phyloP scores from a whole-genome alignment of 768 basidiomycete species.

The Leucosporidium creatinivorum region DNA sequence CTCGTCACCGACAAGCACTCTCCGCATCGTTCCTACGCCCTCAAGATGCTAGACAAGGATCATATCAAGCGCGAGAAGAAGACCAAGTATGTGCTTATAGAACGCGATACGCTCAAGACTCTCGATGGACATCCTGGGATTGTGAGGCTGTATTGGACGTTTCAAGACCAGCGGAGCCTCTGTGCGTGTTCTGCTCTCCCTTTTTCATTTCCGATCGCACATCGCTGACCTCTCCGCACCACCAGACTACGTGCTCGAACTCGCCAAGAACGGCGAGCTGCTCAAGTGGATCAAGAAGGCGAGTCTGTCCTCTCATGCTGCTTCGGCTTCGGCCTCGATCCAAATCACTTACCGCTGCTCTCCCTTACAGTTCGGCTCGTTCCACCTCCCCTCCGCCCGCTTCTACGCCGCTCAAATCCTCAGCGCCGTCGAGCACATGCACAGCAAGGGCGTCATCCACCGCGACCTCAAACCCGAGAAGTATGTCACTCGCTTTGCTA shows the following conservation, averaged over 20 bases:
- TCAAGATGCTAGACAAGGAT: slow-evolving; percentile 76
- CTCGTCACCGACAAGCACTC: slow-evolving; percentile 27
- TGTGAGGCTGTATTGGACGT: slow-evolving; percentile 70
- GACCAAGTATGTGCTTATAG: slow-evolving; percentile 65
- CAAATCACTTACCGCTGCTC: too few species aligned
- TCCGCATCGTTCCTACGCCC: slow-evolving; percentile 59
- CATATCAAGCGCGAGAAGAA: slow-evolving; percentile 71
- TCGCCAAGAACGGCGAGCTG: slow-evolving; percentile 46
- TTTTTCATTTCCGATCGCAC: background rate
- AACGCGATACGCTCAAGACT: slow-evolving; percentile 61
- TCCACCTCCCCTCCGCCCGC: slow-evolving; percentile 65
- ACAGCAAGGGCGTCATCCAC: slow-evolving; percentile 80
- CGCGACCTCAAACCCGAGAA: slow-evolving; percentile 53
- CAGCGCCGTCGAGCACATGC: slow-evolving; percentile 84
- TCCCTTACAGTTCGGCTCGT: slow-evolving; percentile 58
- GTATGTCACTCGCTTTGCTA: slow-evolving; percentile 28
- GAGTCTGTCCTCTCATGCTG: slow-evolving; percentile 4
- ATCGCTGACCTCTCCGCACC: background rate
- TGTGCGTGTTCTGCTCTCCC: slow-evolving; percentile 52
- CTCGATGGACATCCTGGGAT: slow-evolving; percentile 67
- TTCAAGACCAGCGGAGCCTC: slow-evolving; percentile 74
- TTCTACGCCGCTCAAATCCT: slow-evolving; percentile 86
- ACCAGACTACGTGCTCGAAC: slow-evolving; percentile 46
- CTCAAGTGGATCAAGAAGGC: slow-evolving; percentile 43
- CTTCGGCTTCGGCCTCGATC: background rate